These are phyloP conservation scores for Raphanus hybrid DNA, from an alignment of 441 rosid species.

Conservation along the genomic window DNA sequence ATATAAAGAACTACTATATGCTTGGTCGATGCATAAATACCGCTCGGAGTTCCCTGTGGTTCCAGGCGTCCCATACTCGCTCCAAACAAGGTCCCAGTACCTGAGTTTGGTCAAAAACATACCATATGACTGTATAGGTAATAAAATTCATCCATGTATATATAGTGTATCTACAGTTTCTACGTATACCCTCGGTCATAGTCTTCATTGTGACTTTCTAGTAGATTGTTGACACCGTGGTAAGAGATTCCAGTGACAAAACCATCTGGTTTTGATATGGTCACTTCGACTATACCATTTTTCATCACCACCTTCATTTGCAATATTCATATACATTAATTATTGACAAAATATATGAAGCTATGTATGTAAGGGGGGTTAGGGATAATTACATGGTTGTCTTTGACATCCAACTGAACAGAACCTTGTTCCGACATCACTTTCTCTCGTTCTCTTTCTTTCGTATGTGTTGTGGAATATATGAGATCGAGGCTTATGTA, in stretches of 20 bases:
- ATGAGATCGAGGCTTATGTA: constrained; percentile 27
- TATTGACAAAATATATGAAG: not conserved
- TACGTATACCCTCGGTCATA: constrained; percentile 51
- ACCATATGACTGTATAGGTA: no score
- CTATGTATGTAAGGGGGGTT: not conserved
- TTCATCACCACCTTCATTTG: constrained; percentile 57
- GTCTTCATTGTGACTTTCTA: constrained; percentile 56
- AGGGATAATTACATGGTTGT: constrained; percentile 51
- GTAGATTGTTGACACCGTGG: constrained; percentile 58
- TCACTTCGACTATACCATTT: constrained; percentile 54
- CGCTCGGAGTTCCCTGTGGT: constrained; percentile 63
- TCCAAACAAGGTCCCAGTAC: constrained; percentile 99
- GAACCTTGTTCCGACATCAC: constrained; percentile 46
- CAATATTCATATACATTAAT: not conserved
- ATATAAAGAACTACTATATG: not conserved
- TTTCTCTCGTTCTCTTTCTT: constrained; percentile 5
- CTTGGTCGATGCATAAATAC: constrained; percentile 37
- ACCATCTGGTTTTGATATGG: constrained; percentile 64
- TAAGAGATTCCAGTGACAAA: constrained; percentile 56
- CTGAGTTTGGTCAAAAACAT: constrained; percentile 43
- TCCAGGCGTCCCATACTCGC: constrained; percentile 57
- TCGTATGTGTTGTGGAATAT: constrained; percentile 14
- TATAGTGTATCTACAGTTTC: not conserved
- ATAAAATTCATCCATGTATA: not conserved
- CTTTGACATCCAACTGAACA: constrained; percentile 54